phyloP scores from a whole-genome alignment of 225 moss, liverwort and hornwort genomes.

The Sphagnum tenellum region DNA sequence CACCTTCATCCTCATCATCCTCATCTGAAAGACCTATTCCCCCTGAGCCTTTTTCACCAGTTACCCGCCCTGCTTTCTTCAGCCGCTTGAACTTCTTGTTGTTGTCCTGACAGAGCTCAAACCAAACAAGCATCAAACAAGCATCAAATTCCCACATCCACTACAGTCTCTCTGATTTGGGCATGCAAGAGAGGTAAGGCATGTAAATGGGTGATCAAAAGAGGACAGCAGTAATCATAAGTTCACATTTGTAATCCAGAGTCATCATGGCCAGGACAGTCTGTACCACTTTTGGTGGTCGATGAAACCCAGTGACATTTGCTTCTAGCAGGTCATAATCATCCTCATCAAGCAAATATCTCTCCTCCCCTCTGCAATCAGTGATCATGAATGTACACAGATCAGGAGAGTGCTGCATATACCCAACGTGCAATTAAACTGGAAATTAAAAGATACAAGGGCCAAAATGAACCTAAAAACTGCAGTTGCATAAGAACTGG shows the following conservation, averaged over 20 bases:
- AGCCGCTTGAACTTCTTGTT: conserved; percentile 90
- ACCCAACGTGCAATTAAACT: not conserved
- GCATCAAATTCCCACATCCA: not conserved
- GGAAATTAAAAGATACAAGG: too few species aligned
- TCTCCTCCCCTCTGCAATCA: conserved; percentile 63
- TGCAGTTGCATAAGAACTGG: too few species aligned
- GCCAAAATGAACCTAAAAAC: too few species aligned
- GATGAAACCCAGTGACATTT: conserved; percentile 84
- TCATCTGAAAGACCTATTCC: conserved; percentile 74
- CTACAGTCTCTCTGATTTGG: not conserved
- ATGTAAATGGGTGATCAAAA: too few species aligned
- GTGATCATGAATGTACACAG: not conserved
- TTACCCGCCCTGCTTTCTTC: conserved; percentile 70
- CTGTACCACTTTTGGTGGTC: conserved; percentile 70
- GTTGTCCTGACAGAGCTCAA: conserved; percentile 36
- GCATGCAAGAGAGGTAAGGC: too few species aligned
- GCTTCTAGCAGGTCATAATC: conserved; percentile 98
- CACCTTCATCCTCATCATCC: conserved; percentile 83
- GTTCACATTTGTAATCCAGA: too few species aligned
- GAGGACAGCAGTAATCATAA: too few species aligned
- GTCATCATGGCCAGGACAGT: too few species aligned
- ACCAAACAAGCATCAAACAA: too few species aligned
- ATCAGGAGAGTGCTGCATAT: not conserved
- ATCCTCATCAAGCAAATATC: conserved; percentile 88
- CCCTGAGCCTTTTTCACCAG: conserved; percentile 57